A percentile compares a stretch with the other conserved stretches of the same genome.
phyloP scores from a whole-genome alignment of 768 basidiomycete genomes.

The Flagelloscypha sp. region DNA sequence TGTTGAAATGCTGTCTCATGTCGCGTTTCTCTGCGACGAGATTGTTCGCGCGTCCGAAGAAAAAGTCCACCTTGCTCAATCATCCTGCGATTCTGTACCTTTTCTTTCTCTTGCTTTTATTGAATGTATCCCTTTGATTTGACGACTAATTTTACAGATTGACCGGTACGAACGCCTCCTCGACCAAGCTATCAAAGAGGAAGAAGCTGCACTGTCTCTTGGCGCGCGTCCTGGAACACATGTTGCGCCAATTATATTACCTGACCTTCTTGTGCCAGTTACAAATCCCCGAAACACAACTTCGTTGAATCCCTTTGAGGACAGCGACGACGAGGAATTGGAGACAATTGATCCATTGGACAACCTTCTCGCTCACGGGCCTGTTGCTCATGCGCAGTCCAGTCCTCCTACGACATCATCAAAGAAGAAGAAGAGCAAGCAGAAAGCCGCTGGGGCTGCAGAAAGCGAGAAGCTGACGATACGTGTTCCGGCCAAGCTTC shows the following conservation, averaged over 20 bases:
- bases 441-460: slow-evolving; percentile 6
- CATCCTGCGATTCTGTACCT: slow-evolving; percentile 58
- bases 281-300: too few relatives aligned
- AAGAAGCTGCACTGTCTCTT: slow-evolving; percentile 46
- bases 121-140: slow-evolving; percentile 2
- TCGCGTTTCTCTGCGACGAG: slow-evolving; percentile 55
- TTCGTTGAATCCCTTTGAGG: too few relatives aligned
- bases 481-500: slow-evolving; percentile 6
- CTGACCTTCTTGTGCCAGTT: slow-evolving; percentile 3
- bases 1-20: slow-evolving; percentile 44
- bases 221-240: slow-evolving; percentile 47
- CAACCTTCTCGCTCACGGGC: too few relatives aligned
- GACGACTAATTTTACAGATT: slow-evolving; percentile 37
- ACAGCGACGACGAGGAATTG: too few relatives aligned
- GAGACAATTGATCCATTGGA: too few relatives aligned
- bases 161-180: slow-evolving; percentile 73
- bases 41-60: slow-evolving; percentile 60
- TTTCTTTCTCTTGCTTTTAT: slow-evolving; percentile 1
- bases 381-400: too few relatives aligned
- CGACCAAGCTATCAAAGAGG: slow-evolving; percentile 63
- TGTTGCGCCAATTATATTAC: slow-evolving; percentile 33
- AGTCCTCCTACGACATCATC: too few relatives aligned
- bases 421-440: slow-evolving; percentile 18
- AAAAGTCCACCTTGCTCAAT: slow-evolving; percentile 67
- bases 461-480: slow-evolving; percentile 16